Base-by-base conservation (phyloP, 345 rosid genomes). In the Acer saccharum region DNA sequence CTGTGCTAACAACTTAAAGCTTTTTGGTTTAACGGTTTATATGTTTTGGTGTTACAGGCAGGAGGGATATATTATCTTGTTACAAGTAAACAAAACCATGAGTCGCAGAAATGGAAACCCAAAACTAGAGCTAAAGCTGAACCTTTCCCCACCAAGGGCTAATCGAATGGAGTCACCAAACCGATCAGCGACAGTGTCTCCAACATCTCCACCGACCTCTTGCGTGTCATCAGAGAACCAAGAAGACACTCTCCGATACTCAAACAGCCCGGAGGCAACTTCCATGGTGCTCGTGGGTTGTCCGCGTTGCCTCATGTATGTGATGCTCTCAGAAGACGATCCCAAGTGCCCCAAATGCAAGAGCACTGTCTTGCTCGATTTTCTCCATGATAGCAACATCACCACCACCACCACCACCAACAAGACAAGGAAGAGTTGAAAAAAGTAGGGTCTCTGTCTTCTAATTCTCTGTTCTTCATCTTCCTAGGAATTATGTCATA, bases 241-340 rank as follows among this genome's bases (percentile, higher is more conserved):
- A 52, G 94, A 93, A 12, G 91, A 87, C 20, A 71, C 58, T 10
- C 64, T 70, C 44, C 74, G 85, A 74, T 81, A 86, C 85, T 80
- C 89, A 0, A 89, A 83, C 81, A 94, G 98, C 82, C 99, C 99
- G n/a, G 98, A 94, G 80, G 85, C 98, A 11, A 85, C 93, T 0
- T 91, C 98, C 44, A 96, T 96, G 99, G 86, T 94, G 65, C 93
- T 96, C 10, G 98, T 92, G 2, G 99, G 98, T 0, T 94, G 98
- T 63, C 98, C 98, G 20, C 84, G 97, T 76, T 94, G 98, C 83
- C 89, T 90, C 73, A 92, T 94, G 97, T 94, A 94, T 72, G 95
- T 94, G n/a, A 92, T 94, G 98, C 89, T 94, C 25, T 88, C 98
- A 0, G 92, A 92, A 80, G 90, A 88, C 25, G 93, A 90, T 65